Percentiles rank a stretch among this genome's conserved stretches.
phyloP scores from a whole-genome alignment of 352 stramenopile genomes.

The Pseudoperonospora humuli region DNA sequence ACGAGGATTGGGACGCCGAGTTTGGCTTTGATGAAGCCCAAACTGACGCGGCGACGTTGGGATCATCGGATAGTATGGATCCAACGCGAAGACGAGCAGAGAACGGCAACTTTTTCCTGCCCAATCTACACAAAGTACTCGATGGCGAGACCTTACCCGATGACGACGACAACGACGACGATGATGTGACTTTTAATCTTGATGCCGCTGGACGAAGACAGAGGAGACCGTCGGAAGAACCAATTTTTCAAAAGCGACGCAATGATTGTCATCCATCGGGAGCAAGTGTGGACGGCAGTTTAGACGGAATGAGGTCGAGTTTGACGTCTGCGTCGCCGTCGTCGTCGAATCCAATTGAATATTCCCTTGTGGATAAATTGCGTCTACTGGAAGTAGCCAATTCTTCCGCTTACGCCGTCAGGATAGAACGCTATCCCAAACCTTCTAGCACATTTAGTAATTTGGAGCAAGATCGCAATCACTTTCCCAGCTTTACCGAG shows the following conservation, averaged over 20 bases:
- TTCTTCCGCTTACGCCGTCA: constrained; percentile 64
- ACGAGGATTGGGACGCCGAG: constrained; percentile 70
- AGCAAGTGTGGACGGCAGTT: constrained; percentile 34
- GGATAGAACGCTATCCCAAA: constrained; percentile 77
- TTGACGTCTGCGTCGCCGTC: constrained; percentile 38
- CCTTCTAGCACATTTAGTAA: constrained; percentile 60
- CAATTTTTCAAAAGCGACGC: constrained; percentile 48
- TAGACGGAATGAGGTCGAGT: constrained; percentile 49
- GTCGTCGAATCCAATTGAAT: constrained; percentile 41
- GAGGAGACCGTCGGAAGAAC: constrained; percentile 41
- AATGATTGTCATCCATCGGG: constrained; percentile 33
- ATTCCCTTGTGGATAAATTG: constrained; percentile 62
- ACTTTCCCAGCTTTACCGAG: constrained; percentile 57
- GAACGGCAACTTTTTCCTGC: constrained; percentile 81
- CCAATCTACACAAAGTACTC: constrained; percentile 71
- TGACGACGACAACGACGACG: constrained; percentile 31
- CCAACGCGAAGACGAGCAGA: constrained; percentile 47
- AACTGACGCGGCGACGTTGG: constrained; percentile 20
- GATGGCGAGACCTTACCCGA: constrained; percentile 56
- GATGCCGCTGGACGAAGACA: constrained; percentile 13
- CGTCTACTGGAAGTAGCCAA: constrained; percentile 58
- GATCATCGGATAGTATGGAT: constrained; percentile 39
- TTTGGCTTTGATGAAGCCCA: constrained; percentile 61
- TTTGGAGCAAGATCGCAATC: constrained; percentile 37
- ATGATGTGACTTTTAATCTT: constrained; percentile 22